Base-by-base conservation (phyloP, 2,329 filamentous ascomycete species). In the Chaetothyriales sp. region DNA sequence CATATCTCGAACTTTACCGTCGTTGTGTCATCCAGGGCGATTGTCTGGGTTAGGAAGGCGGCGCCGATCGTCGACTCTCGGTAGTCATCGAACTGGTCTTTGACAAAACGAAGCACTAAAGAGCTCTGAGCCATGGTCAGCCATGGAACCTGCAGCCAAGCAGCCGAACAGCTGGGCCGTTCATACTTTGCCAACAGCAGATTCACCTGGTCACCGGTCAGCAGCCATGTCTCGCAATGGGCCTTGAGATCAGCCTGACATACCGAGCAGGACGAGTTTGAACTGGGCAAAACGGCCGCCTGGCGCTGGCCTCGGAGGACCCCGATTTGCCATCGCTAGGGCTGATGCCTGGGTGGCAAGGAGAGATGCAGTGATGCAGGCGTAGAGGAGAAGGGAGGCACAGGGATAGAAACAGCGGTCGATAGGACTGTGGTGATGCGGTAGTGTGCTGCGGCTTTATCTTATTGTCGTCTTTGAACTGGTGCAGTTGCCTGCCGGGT, bases 1-100 rank as follows among this genome's bases (percentile, higher is more conserved):
- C 92, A 98, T 66, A 98, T 98, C 72, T 98, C 92, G 65, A 98
- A 98, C 76, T 98, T 98, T 71, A 98, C 90, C 51, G 92, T 98
- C 53, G 92, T 96, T 70, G 81, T 92, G 66, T 96, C 92, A 68
- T 96, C 90, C 70, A 98, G 84, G 52, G 90, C 90, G 68, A 98
- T 95, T 61, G 92, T 98, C 72, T 98, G 92, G 63, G 92, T 98
- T 60, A 98, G 79, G 77, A 98, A 98, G 60, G 93, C 93, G 62
- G 93, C 92, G 70, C 92, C 90, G 71, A 95, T 95, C 56, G 90
- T 95, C 51, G 89, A 95, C 80, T 95, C 90, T 71, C 89, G 82
- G 75, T 95, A 95, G 70, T 85, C 82, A 75, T 98, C 92, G 72
- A 98, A 98, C 86, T 96, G 92, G 71, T 98, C 90, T 80, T 98